Evolutionary conservation across 2,329 filamentous ascomycete genomes (phyloP), one percentile per base, ranked within the genome.

Genomic region (Cordyceps pruinosa): DNA sequence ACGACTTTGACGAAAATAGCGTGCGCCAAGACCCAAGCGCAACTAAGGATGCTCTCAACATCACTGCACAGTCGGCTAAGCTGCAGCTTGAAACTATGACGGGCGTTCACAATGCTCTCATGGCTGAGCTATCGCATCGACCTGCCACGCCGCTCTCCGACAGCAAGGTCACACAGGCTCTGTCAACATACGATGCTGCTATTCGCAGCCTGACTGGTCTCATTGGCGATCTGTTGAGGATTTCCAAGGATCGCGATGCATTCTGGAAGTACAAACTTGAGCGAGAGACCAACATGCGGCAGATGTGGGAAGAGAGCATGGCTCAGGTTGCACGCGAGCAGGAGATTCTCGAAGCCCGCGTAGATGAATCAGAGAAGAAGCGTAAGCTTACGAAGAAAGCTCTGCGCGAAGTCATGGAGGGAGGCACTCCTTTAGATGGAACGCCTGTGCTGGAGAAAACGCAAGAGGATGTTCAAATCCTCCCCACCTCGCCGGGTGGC

Each of bases 251-350:
- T 68, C 88, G 95, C 52, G 94, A 99, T 71, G 86, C 90, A 1
- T 96, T 96, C 70, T 99, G 94, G 94, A 93, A 97, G 70, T 95
- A 96, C 69, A 86, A 92, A 15, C 78, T 99, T 41, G 92, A 96
- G 64, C 87, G 91, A 55, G 94, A 99, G 73, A 86, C 87, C 44
- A 90, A 96, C 68, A 87, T 97, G 74, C 85, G 94, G 37, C 87
- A 89, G 59, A 89, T 99, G 84, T 99, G 94, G 94, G 94, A 99
- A 73, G 94, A 99, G 66, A 97, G 92, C 72, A 97, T 99, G 94
- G 91, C 94, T 10, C 86, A 92, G 65, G 88, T 99, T n/a, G 94
- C 92, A 19, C 86, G 85, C 57, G 94, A 99, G 70, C 94, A 99
- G 65, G 94, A 97, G 72, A 83, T 91, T 52, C 80, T 99, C 1